These are phyloP conservation scores for Trichoderma parareesei DNA, from an alignment of 495 filamentous ascomycete genomes.

Conservation along the genomic window DNA sequence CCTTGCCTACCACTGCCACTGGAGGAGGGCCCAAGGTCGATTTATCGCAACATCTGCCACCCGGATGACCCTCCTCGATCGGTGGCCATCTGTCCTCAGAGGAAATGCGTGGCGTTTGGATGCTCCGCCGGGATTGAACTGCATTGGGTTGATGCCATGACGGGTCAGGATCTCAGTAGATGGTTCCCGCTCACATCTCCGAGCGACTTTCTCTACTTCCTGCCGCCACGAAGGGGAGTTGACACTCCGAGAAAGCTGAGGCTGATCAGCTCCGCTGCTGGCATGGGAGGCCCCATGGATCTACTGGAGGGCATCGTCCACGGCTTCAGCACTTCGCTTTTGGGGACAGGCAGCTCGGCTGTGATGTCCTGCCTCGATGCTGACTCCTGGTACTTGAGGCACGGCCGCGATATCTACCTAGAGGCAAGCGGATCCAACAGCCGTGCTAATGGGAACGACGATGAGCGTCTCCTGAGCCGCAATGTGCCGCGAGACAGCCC, in stretches of 20 bases:
- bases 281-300: conserved; percentile 9
- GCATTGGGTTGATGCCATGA: conserved; percentile 61
- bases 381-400: not conserved
- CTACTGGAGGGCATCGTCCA: not conserved
- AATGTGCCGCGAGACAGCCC: not conserved
- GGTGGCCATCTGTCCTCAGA: conserved; percentile 61
- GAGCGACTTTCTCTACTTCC: conserved; percentile 59
- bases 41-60: conserved; percentile 55
- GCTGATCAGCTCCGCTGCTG: conserved; percentile 42
- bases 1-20: conserved; percentile 16
- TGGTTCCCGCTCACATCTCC: conserved; percentile 63
- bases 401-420: not conserved
- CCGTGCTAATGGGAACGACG: not conserved
- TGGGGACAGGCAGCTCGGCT: conserved; percentile 25
- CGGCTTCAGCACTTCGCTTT: not conserved
- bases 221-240: conserved; percentile 46
- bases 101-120: conserved; percentile 64
- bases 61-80: conserved; percentile 58
- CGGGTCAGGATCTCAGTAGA: conserved; percentile 47
- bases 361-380: not conserved
- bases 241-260: conserved; percentile 51
- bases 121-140: conserved; percentile 60
- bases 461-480: not conserved
- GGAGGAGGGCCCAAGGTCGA: conserved; percentile 28
- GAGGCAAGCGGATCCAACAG: not conserved